Evolutionary conservation across 495 filamentous ascomycete species (phyloP), one percentile per base, ranked within the genome.

Genomic region (Massariosphaeria phaeospora): DNA sequence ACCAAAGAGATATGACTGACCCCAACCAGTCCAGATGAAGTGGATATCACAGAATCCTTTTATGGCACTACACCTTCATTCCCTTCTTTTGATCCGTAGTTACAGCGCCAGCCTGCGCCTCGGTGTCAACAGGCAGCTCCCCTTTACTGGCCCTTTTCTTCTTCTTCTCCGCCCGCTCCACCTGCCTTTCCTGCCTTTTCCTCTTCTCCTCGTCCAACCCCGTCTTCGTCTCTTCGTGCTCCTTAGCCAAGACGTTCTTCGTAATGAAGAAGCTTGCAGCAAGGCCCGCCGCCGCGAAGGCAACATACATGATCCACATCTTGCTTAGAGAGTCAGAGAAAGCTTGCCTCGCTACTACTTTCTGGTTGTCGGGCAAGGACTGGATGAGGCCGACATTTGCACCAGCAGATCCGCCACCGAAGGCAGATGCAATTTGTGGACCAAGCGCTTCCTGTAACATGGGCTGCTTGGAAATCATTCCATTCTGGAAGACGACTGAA

Each of bases 401-500:
- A 17, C 72, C 72, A 0, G 76, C 76, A 25, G 62, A 68, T 15
- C 61, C 66, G 2, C 75, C 74, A 26, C 67, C 68, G 27, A 77
- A 67, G 17, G 66, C 41, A 4, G 59, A 43, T 6, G 70, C 74
- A 8, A 62, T 44, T 23, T 63, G 35, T 0, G 66, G 57, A 4
- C 69, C 66, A 1, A 75, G 61, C 1, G 41, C 11, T 5, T 39
- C 13, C 5, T 13, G 52, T 6, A 64, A 57, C 35, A 40, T 36
- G 10, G 41, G 9, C 9, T 48, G 39, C 26, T 55, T 56, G 9
- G 52, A 48, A 1, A 31, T 30, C 70, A 77, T 75, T 34, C 57
- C 66, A 61, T 86, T 86, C 66, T 85, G 79, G 70, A 94, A 94
- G 25, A 95, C 80, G 1, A 90, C 86, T 12, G 85, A 80, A 13